Evolutionary conservation across 176 grass and related monocot species (phyloP), one percentile per base, ranked within the genome.

Genomic region (Oryza australiensis): DNA sequence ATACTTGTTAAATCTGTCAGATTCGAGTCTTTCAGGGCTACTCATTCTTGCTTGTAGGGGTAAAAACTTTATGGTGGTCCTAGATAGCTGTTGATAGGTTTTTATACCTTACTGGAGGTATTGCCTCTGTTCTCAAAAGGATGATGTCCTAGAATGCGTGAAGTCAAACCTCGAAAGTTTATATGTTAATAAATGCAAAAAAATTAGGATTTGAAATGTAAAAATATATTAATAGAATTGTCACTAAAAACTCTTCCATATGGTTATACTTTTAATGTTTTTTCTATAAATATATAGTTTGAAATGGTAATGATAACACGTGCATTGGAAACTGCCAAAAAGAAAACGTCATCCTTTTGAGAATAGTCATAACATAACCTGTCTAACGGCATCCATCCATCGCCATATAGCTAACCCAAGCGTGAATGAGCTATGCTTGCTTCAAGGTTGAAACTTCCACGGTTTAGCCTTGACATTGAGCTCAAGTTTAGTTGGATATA

Each of bases 31-130:
- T 12, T 35, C 15, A 38, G 12, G 30, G n/a, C 37, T 41, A 18
- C 53, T 8, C 14, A 16, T 51, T 57, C 46, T 74, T 26, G 23
- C 32, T 53, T 22, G n/a, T 79, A 15, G 51, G 63, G 11, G 13
- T 28, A 51, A n/a, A 26, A 10, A 46, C 41, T 27, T 37, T 71
- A 24, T 85, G 37, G 2, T 73, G 16, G 68, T 76, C 23, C 23
- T 87, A 72, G 5, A 80, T 62, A 20, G 46, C 86, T 70, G 11
- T 26, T 74, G 51, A 8, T 81, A 23, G 60, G 11, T 27, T 15
- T 23, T 55, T 22, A n/a, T 80, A n/a, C 68, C 43, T 18, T 68
- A 57, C 26, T 68, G 12, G 18, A 57, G 38, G 48, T 62, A 40
- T 9, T 40, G 9, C 9, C 38, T 40, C 38, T 40, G 38, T 40